Conservation (phyloP, 1,284 basidiomycete species). For the Malassezia brasiliensis region DNA sequence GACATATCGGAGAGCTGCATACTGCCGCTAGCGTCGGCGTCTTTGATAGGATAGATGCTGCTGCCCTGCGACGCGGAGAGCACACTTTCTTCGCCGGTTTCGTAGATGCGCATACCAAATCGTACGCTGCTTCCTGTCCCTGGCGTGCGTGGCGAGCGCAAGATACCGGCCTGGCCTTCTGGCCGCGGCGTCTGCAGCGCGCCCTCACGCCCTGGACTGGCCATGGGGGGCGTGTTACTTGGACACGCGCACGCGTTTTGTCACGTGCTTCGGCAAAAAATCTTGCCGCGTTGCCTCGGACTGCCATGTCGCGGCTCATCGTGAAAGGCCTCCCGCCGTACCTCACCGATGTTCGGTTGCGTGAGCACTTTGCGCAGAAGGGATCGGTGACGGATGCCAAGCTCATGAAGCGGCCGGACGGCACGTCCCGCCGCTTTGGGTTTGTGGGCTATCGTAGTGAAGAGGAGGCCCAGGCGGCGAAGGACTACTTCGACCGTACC, state of each 20-base stretch:
- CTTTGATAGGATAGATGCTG: background rate
- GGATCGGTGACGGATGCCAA: constrained; percentile 70
- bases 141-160: constrained; percentile 20
- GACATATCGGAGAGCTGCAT: background rate
- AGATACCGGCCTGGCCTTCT: constrained; percentile 7
- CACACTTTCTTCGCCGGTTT: constrained; percentile 26
- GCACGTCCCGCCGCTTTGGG: constrained; percentile 74
- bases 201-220: background rate
- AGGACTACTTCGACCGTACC: constrained; percentile 74
- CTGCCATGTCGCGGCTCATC: constrained; percentile 67
- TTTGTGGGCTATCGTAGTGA: constrained; percentile 83
- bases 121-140: constrained; percentile 23
- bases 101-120: constrained; percentile 22
- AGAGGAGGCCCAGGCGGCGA: constrained; percentile 64
- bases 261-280: constrained; percentile 7
- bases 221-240: background rate
- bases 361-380: constrained; percentile 57
- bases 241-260: background rate
- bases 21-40: background rate
- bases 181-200: constrained; percentile 7
- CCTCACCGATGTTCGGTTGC: constrained; percentile 60
- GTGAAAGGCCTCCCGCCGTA: constrained; percentile 76
- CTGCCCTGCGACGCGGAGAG: constrained; percentile 16
- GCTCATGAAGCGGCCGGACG: constrained; percentile 66
- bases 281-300: background rate